Conservation (phyloP, 139 green algal species). For the Monoraphidium neglectum region DNA sequence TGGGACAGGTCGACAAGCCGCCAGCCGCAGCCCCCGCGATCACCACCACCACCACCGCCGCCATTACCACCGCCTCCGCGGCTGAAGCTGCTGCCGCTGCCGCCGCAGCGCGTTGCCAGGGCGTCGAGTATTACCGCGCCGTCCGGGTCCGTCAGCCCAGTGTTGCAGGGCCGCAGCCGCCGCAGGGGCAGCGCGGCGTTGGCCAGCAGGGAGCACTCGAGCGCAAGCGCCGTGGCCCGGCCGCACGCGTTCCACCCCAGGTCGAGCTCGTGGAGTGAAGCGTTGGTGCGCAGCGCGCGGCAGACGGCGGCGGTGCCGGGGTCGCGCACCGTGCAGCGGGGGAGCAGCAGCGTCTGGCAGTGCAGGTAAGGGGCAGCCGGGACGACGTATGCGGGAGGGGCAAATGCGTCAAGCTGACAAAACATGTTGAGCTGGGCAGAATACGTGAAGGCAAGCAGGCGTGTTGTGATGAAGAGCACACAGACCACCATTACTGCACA, state of each 20-base stretch:
- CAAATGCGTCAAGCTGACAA: no score
- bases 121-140: conserved; percentile 13
- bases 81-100: neutral
- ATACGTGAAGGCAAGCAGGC: neutral
- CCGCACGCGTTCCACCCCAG: conserved; percentile 20
- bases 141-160: conserved; percentile 17
- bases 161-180: neutral
- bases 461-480: neutral
- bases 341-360: conserved; percentile 15
- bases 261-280: conserved; percentile 3
- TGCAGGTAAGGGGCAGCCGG: no score
- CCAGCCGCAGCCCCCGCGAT: neutral
- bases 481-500: neutral
- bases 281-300: neutral
- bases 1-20: conserved; percentile 15
- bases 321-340: conserved; percentile 12
- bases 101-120: neutral
- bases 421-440: no score
- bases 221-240: conserved; percentile 4
- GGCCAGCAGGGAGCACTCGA: conserved; percentile 5
- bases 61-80: neutral
- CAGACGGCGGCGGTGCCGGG: neutral
- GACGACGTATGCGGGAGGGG: no score
- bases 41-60: conserved; percentile 3
- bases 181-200: neutral